These are phyloP conservation scores for Hypoxylon sp. DNA, from an alignment of 2,329 filamentous ascomycete species.

Conservation along the genomic window DNA sequence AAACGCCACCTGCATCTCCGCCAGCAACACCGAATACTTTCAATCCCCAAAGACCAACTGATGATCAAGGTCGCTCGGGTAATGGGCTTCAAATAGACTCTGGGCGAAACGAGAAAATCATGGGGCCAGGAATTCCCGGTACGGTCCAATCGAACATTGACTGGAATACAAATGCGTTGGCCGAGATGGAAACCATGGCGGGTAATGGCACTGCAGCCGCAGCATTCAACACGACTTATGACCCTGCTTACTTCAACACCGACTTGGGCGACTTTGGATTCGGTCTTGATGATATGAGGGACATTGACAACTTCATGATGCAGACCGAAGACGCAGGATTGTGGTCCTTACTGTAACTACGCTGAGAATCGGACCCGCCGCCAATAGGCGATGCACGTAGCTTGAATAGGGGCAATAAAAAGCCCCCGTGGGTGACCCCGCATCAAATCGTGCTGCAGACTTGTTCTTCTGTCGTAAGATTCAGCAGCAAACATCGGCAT, in stretches of 20 bases:
- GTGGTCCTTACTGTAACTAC: slow-evolving; percentile 23
- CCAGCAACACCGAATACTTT: not conserved
- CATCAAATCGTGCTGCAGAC: too few species aligned
- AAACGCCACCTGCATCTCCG: slow-evolving; percentile 29
- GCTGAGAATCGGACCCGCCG: too few species aligned
- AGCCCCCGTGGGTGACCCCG: too few species aligned
- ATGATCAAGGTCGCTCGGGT: not conserved
- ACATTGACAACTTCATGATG: slow-evolving; percentile 27
- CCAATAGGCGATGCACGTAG: too few species aligned
- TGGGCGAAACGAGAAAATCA: not conserved
- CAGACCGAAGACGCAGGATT: slow-evolving; percentile 18
- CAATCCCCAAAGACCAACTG: not conserved
- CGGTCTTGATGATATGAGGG: slow-evolving; percentile 22
- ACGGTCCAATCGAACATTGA: slow-evolving; percentile 8
- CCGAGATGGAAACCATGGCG: not conserved
- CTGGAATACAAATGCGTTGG: not conserved
- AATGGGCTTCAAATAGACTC: not conserved
- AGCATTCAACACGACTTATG: not conserved
- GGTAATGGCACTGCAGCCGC: not conserved
- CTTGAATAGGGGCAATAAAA: too few species aligned
- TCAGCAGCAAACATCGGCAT: too few species aligned
- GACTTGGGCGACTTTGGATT: slow-evolving; percentile 13
- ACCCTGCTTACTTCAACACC: slow-evolving; percentile 8
- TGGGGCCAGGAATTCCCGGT: not conserved
- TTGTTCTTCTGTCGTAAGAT: too few species aligned